Base-by-base conservation (phyloP, 2,329 filamentous ascomycete genomes). In the Ceratocystis cacaofunesta region DNA sequence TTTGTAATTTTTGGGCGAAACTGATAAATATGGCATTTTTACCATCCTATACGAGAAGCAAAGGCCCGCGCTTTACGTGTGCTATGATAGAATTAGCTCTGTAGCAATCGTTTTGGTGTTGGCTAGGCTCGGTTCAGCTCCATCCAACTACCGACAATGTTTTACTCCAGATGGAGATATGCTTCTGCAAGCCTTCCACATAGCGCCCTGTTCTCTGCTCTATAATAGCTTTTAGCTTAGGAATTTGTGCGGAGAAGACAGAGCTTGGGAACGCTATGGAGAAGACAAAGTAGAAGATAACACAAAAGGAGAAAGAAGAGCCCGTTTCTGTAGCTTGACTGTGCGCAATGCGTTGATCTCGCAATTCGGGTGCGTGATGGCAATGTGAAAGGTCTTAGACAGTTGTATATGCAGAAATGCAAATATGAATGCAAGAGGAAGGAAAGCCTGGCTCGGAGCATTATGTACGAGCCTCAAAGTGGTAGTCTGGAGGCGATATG, bases 131-230 rank as follows among this genome's bases (percentile, higher is more conserved):
- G 10, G 10, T 41, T 41, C 28, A 58, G 52, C 52, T 58, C 32
- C 52, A 15, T 32, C 10, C 12, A 36, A 58, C 52, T 58, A n/a
- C 52, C 52, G 52, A 58, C 0, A 28, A 5, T 22, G 52, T 17
- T 57, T 57, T 57, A 32, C 25, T 57, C 52, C 25, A 17, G 28
- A 32, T 58, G 30, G 5, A 30, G 28, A 32, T 58, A 58, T 25
- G 52, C 52, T 58, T 58, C 36, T 58, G 52, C 52, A 58, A 41
- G 52, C 5, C 25, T 32, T 58, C 52, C 52, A n/a, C 52, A 58
- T 58, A 58, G 52, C 25, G 52, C 25, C 52, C 52, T n/a, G 52
- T 58, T 58, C 25, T 58, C 22, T 58, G 12, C 3, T 57, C 10
- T 57, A 28, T 22, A 57, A 28, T 30, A 15, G 4, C 4, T 28